Evolutionary conservation across 176 grass and related monocot species (phyloP), one percentile per base, ranked within the genome.

Genomic region (Eremochloa ophiuroides): DNA sequence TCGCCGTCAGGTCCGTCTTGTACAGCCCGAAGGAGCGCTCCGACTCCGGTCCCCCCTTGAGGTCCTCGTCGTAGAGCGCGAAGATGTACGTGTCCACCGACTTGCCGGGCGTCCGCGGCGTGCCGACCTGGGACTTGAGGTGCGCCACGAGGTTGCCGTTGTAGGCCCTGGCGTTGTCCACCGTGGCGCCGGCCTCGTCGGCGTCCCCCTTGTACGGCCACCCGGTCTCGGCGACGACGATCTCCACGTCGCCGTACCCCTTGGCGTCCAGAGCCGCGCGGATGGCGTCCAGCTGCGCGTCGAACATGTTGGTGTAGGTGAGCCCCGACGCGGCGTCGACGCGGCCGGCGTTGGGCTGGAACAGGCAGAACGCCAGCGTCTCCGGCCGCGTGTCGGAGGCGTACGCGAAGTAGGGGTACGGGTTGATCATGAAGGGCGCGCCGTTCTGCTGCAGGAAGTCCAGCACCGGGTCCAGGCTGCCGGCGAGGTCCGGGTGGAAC

Each of bases 51-150:
- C 96, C 96, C 4, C 87, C 76, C 87, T 99, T 99, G 67, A 99
- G 96, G 89, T 99, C 90, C 90, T 99, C 96, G 76, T 99, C 90
- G 85, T 99, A 99, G 87, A 99, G 91, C 68, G 93, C 96, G 85
- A 99, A 99, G 79, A 99, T 22, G 82, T 95, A 99, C 0, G 96
- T 99, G 75, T 99, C 96, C 65, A 99, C 90, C 10, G 96, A 91
- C 64, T 87, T 89, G 13, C 96, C 93, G 0, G 96, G 93, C 78
- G 82, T 86, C 44, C 89, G 68, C 15, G 96, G 96, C 75, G 96
- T 99, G 62, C 96, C 96, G 43, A 56, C 76, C 79, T 89, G 78
- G 11, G 93, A 86, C 68, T 79, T 84, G 48, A 99, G 88, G 87
- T 99, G 93, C 50, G 78, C 60, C 28, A 99, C 93, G 43, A 99